Conservation (phyloP, 352 stramenopile genomes). For the Peronospora belbahrii region DNA sequence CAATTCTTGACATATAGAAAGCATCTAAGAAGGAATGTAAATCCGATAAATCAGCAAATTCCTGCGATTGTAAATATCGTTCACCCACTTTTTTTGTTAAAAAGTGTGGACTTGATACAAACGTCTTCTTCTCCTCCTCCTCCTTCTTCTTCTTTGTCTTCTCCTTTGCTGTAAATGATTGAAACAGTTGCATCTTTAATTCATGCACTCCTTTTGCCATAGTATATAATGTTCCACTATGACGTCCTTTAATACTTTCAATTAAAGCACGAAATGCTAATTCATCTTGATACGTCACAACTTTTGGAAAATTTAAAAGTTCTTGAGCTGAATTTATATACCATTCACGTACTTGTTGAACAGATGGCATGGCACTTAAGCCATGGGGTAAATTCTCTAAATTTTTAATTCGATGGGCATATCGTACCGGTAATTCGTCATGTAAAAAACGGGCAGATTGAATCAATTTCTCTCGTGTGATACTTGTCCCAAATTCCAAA, state of each 20-base stretch:
- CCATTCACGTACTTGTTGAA: slow-evolving; percentile 93
- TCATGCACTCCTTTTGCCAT: slow-evolving; percentile 99
- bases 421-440: slow-evolving; percentile 96
- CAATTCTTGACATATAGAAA: slow-evolving; percentile 99
- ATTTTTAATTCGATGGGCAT: slow-evolving; percentile 93
- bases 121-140: too few species aligned
- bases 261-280: slow-evolving; percentile 90
- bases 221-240: slow-evolving; percentile 97
- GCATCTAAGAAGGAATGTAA: slow-evolving; percentile 97
- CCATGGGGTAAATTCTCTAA: slow-evolving; percentile 92
- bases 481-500: slow-evolving; percentile 82
- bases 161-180: slow-evolving; percentile 55
- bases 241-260: slow-evolving; percentile 94
- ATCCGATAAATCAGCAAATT: slow-evolving; percentile 88
- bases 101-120: too few species aligned
- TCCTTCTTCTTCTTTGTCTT: slow-evolving; percentile 26
- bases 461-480: slow-evolving; percentile 80
- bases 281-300: slow-evolving; percentile 85
- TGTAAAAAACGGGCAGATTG: slow-evolving; percentile 95
- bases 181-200: slow-evolving; percentile 88
- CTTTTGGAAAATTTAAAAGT: slow-evolving; percentile 80
- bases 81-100: slow-evolving; percentile 60
- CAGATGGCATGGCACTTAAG: slow-evolving; percentile 89
- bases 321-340: slow-evolving; percentile 97
- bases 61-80: slow-evolving; percentile 63